These are phyloP conservation scores for Ammopiptanthus mongolicus DNA, from an alignment of 306 rosid species.

Conservation along the genomic window DNA sequence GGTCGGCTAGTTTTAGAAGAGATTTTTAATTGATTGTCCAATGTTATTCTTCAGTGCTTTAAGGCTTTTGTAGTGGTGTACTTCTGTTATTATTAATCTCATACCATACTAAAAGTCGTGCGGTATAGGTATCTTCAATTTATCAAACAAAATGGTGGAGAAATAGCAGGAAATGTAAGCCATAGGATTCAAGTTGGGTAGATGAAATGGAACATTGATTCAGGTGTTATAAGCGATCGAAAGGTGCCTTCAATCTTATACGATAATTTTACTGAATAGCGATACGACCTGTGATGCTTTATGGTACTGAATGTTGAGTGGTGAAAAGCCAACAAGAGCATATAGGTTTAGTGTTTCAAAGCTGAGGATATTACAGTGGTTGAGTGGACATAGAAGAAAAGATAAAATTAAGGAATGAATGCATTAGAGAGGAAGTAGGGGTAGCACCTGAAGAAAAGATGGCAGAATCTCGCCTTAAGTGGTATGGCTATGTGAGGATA, in stretches of 20 bases:
- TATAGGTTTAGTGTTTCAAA: not conserved
- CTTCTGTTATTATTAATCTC: not conserved
- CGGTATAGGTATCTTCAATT: not conserved
- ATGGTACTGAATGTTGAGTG: not conserved
- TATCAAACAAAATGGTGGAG: not conserved
- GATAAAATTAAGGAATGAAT: not conserved
- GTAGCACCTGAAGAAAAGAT: not conserved
- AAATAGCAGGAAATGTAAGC: not conserved
- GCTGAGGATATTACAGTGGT: not conserved
- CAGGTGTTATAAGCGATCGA: not conserved
- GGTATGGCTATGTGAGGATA: not conserved
- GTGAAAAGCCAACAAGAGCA: not conserved
- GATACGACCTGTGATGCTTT: not conserved
- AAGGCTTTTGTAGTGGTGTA: slow-evolving; percentile 5
- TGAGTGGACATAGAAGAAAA: not conserved
- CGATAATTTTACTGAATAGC: not conserved
- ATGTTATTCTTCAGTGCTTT: not conserved
- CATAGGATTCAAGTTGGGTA: not conserved
- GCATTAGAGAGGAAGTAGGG: not conserved
- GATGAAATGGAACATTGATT: not conserved
- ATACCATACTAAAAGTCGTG: not conserved
- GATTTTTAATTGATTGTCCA: slow-evolving; percentile 8
- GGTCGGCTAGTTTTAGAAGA: not conserved
- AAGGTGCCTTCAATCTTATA: not conserved
- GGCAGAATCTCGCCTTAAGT: not conserved